Percentiles rank a stretch among this genome's conserved stretches.
Conservation (phyloP, 495 filamentous ascomycete genomes). For the Penicillium paradoxum region DNA sequence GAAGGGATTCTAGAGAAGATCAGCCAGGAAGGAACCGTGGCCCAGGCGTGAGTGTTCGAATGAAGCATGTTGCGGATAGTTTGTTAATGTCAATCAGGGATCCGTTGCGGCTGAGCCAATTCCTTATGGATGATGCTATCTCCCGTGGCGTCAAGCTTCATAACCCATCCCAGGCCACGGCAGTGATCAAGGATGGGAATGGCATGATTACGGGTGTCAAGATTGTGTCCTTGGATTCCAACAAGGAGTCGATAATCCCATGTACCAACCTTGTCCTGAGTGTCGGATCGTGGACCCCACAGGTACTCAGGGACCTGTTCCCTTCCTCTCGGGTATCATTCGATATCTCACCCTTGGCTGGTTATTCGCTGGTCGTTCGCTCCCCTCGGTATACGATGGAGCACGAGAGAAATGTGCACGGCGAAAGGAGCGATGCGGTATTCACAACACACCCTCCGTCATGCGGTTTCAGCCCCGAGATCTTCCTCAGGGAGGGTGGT, state of each 20-base stretch:
- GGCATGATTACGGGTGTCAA: constrained; percentile 47
- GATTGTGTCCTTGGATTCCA: constrained; percentile 28
- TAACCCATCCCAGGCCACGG: constrained; percentile 54
- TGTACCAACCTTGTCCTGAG: constrained; percentile 59
- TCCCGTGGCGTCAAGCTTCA: constrained; percentile 61
- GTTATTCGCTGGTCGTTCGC: constrained; percentile 63
- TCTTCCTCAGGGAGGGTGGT: constrained; percentile 60
- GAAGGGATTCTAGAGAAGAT: constrained; percentile 57
- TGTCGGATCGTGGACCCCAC: constrained; percentile 64
- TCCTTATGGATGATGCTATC: constrained; percentile 53
- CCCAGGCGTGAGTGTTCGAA: constrained; percentile 52
- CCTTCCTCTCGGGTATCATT: constrained; percentile 45
- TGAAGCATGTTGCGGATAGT: neutral
- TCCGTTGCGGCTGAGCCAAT: constrained; percentile 58
- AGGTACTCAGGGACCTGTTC: constrained; percentile 60
- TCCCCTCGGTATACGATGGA: constrained; percentile 50
- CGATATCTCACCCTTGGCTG: constrained; percentile 59
- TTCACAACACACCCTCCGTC: constrained; percentile 53
- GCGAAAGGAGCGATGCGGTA: constrained; percentile 58
- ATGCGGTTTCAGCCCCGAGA: constrained; percentile 62
- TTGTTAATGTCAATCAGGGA: constrained; percentile 36
- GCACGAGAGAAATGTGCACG: constrained; percentile 22
- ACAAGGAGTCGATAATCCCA: constrained; percentile 26
- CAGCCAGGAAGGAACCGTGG: constrained; percentile 55
- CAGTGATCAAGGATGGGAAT: constrained; percentile 45